phyloP scores from a whole-genome alignment of 1,284 basidiomycete species.

The Fomitopsis betulina region DNA sequence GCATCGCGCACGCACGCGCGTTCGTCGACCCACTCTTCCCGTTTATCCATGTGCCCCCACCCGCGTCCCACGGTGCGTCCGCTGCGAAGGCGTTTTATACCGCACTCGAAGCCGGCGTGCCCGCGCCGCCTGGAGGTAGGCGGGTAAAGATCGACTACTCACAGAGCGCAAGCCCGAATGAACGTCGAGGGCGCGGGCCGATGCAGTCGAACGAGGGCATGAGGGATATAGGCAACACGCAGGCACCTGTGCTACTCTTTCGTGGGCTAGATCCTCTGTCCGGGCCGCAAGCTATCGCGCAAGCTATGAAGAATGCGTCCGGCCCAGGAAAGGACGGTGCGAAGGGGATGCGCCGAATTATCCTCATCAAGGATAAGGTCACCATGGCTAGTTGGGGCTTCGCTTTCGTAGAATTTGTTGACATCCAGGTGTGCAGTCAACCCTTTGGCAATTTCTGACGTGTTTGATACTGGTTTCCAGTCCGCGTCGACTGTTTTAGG shows the following conservation, averaged over 20 bases:
- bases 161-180: slow-evolving; percentile 68
- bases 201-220: slow-evolving; percentile 84
- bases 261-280: slow-evolving; percentile 86
- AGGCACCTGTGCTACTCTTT: slow-evolving; percentile 78
- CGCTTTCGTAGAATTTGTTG: slow-evolving; percentile 87
- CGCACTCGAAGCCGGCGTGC: slow-evolving; percentile 54
- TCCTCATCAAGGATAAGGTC: slow-evolving; percentile 82
- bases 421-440: slow-evolving; percentile 57
- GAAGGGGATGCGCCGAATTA: slow-evolving; percentile 79
- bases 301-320: slow-evolving; percentile 67
- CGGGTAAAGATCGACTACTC: slow-evolving; percentile 91
- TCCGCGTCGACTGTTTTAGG: slow-evolving; percentile 72
- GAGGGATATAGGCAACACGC: slow-evolving; percentile 84
- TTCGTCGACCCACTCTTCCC: slow-evolving; percentile 87
- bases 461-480: slow-evolving; percentile 32
- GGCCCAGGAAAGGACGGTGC: slow-evolving; percentile 68
- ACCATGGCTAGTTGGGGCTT: slow-evolving; percentile 87
- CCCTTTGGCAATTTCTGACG: not conserved
- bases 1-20: slow-evolving; percentile 75
- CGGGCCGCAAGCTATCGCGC: slow-evolving; percentile 78
- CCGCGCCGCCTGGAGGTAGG: slow-evolving; percentile 58
- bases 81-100: slow-evolving; percentile 65
- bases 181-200: slow-evolving; percentile 52
- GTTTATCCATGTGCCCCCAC: slow-evolving; percentile 80
- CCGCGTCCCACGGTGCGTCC: slow-evolving; percentile 74